Base-by-base conservation (phyloP, 306 rosid species). In the Parietaria judaica region DNA sequence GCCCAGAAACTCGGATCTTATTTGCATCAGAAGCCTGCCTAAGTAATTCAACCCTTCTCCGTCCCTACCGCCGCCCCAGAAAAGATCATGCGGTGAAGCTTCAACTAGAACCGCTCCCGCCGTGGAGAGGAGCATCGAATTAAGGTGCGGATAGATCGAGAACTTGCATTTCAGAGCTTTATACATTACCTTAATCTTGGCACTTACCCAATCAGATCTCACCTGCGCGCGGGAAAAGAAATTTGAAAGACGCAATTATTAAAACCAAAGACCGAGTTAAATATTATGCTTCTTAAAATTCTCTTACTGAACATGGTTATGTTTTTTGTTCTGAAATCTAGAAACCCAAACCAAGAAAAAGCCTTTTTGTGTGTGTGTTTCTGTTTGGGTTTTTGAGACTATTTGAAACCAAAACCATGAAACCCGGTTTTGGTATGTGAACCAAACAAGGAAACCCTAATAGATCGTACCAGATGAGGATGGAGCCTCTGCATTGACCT, bases 31-130 rank as follows among this genome's bases (percentile, higher is more conserved):
- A 3, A 88, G 70, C 73, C 96, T 79, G 6, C 98, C 98, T 4
- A 92, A 83, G 78, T 86, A 84, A 54, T 92, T 92, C 47, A 92
- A 77, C 66, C 98, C 98, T 71, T 92, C 96, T 31, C 96, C 98
- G 2, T 80, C 92, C 57, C 95, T 79, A 2, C 98, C 98, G 17
- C 96, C 98, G 0, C 98, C 98, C 98, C 95, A 92, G 68, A 92
- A 80, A 23, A 92, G 85, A 76, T 88, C 98, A 52, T 83, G 92
- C 0, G 95, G 98, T 35, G 98, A 84, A 56, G 96, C 90, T 79
- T 92, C 98, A 46, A 88, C 96, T 45, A 92, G 94, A 65, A 88
- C 86, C 38, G 85, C 81, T 59, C 95, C 98, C 35, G 79, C 80
- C 55, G 95, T 88, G 23, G 88, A 80, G 15, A 92, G 83, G 60